Evolutionary conservation across 805 yeast species (phyloP).

Genomic region (Saccharomycopsis schoenii): DNA sequence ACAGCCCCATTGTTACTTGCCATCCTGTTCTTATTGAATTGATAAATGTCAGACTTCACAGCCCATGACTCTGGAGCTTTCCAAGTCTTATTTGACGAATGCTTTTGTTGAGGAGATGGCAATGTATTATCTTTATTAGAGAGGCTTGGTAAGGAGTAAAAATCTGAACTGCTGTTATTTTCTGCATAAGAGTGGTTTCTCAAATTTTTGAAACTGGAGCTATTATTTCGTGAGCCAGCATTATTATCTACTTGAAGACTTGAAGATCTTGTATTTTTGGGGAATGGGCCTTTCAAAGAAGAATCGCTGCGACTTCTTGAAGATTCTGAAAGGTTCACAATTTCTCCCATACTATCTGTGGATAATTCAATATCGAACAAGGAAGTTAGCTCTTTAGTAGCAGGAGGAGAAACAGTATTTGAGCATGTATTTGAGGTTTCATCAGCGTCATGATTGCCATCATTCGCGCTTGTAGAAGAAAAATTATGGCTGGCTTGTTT

Average conservation of each 20-base stretch:
- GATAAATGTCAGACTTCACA: slow-evolving; percentile 27
- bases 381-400: neutral
- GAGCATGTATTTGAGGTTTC: neutral
- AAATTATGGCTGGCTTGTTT: neutral
- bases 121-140: neutral
- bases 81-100: slow-evolving; percentile 26
- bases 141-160: neutral
- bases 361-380: slow-evolving; percentile 11
- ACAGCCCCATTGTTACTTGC: neutral
- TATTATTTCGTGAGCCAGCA: neutral
- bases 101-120: neutral
- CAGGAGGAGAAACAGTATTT: neutral
- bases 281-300: neutral
- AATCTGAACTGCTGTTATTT: slow-evolving; percentile 5
- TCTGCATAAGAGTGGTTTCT: slow-evolving; percentile 3
- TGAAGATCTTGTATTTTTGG: neutral
- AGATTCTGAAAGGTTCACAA: slow-evolving; percentile 8
- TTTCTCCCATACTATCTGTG: slow-evolving; percentile 8
- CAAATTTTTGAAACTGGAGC: neutral
- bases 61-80: slow-evolving; percentile 42
- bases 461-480: neutral
- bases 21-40: slow-evolving; percentile 1
- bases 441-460: neutral
- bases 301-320: neutral
- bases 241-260: neutral